Conservation (phyloP, 2,329 filamentous ascomycete genomes). For the Didymella keratinophila region DNA sequence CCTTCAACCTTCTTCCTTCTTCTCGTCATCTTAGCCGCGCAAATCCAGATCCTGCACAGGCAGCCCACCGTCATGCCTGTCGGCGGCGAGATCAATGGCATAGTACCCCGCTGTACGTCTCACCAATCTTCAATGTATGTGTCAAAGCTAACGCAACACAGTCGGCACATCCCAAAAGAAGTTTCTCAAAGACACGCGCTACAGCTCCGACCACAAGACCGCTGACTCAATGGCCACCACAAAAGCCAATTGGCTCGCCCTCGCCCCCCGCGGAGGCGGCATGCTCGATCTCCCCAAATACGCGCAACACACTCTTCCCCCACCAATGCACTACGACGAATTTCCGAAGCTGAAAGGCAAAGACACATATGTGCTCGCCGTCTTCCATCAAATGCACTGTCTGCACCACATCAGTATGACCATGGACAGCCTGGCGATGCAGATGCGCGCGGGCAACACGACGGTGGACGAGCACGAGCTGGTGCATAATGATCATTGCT, state of each 20-base stretch:
- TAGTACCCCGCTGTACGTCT: constrained; percentile 24
- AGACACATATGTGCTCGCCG: constrained; percentile 25
- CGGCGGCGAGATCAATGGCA: constrained; percentile 25
- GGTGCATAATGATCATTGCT: constrained; percentile 41
- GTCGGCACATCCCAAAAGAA: constrained; percentile 24
- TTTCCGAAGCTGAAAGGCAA: constrained; percentile 12
- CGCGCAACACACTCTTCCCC: constrained; percentile 19
- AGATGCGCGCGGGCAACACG: constrained; percentile 27
- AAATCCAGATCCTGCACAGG: constrained; percentile 25
- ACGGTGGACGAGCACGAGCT: constrained; percentile 28
- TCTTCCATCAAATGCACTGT: constrained; percentile 34
- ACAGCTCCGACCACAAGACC: constrained; percentile 30
- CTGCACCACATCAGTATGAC: constrained; percentile 26
- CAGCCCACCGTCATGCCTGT: constrained; percentile 13
- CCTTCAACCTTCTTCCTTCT: constrained; percentile 20
- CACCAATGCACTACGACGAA: constrained; percentile 27
- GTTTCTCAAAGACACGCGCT: constrained; percentile 25
- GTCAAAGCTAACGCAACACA: not conserved
- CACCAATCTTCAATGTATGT: not conserved
- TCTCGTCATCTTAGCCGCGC: constrained; percentile 19
- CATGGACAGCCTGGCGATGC: constrained; percentile 26
- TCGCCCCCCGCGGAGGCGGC: constrained; percentile 24
- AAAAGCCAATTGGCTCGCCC: constrained; percentile 20
- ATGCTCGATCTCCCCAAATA: constrained; percentile 26
- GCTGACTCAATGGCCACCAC: constrained; percentile 21